Evolutionary conservation across 2,329 filamentous ascomycete species (phyloP).

Genomic region (Aspergillus floridensis): DNA sequence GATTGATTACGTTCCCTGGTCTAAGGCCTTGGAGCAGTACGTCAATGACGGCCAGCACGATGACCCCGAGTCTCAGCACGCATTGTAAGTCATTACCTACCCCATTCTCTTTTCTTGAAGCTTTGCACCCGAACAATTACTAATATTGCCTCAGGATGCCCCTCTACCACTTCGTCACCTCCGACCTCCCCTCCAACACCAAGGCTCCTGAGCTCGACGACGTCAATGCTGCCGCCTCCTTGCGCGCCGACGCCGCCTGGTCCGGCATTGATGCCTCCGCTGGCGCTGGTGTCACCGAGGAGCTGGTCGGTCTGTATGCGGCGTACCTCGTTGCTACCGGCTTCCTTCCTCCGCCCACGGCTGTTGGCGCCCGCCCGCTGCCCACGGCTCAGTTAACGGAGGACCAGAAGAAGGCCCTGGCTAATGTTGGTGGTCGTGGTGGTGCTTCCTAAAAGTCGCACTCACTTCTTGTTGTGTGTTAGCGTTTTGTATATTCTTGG

Average conservation of each 20-base stretch:
- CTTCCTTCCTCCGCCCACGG: constrained; percentile 53
- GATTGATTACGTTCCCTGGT: constrained; percentile 68
- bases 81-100: constrained; percentile 49
- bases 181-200: constrained; percentile 67
- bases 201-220: constrained; percentile 74
- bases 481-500: background rate
- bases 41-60: constrained; percentile 58
- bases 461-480: constrained; percentile 3
- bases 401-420: constrained; percentile 50
- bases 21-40: constrained; percentile 63
- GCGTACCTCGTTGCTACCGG: constrained; percentile 62
- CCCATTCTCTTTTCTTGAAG: background rate
- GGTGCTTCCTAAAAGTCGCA: constrained; percentile 24
- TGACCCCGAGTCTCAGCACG: constrained; percentile 62
- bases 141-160: constrained; percentile 51
- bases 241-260: constrained; percentile 62
- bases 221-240: constrained; percentile 61
- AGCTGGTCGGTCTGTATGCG: constrained; percentile 63
- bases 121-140: background rate
- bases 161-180: constrained; percentile 70
- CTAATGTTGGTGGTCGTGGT: constrained; percentile 55
- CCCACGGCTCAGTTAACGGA: constrained; percentile 47
- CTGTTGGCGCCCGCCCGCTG: constrained; percentile 32
- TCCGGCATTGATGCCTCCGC: constrained; percentile 57
- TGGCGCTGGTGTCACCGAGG: constrained; percentile 57